Percentiles rank a stretch among this genome's conserved stretches.
Conservation (phyloP, 2,329 filamentous ascomycete species). For the Trichophyton rubrum region DNA sequence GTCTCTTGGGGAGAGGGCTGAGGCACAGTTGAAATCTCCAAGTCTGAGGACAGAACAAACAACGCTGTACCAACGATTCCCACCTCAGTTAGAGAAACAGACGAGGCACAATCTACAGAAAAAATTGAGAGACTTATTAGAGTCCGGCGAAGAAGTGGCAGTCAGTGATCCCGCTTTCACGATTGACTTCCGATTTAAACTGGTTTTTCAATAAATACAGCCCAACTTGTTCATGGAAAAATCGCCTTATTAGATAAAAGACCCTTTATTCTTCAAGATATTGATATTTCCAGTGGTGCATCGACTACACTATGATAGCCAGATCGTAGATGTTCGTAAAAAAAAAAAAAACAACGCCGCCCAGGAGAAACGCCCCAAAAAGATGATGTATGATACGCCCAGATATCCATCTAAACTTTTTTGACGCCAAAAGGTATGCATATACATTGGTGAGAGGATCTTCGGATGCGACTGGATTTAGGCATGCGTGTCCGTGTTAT, state of each 20-base stretch:
- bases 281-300: background rate
- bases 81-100: conserved; percentile 68
- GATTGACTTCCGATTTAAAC: conserved; percentile 53
- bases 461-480: background rate
- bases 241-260: background rate
- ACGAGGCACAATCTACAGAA: conserved; percentile 71
- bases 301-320: background rate
- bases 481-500: conserved; percentile 19
- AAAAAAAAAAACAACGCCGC: background rate
- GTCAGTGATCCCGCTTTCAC: conserved; percentile 85
- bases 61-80: conserved; percentile 81
- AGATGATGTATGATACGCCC: background rate
- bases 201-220: conserved; percentile 33
- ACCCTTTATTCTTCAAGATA: background rate
- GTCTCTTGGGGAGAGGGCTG: conserved; percentile 66
- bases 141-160: conserved; percentile 75
- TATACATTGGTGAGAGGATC: background rate
- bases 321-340: background rate
- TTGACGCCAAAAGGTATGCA: background rate
- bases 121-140: conserved; percentile 64
- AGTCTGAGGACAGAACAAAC: conserved; percentile 69
- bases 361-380: background rate
- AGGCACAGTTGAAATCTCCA: conserved; percentile 87
- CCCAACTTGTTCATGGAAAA: background rate
- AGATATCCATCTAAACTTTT: background rate